Percentiles rank a stretch among this genome's conserved stretches.
These are phyloP conservation scores for Lachnellula occidentalis DNA, from an alignment of 2,329 filamentous ascomycete species.

Conservation along the genomic window DNA sequence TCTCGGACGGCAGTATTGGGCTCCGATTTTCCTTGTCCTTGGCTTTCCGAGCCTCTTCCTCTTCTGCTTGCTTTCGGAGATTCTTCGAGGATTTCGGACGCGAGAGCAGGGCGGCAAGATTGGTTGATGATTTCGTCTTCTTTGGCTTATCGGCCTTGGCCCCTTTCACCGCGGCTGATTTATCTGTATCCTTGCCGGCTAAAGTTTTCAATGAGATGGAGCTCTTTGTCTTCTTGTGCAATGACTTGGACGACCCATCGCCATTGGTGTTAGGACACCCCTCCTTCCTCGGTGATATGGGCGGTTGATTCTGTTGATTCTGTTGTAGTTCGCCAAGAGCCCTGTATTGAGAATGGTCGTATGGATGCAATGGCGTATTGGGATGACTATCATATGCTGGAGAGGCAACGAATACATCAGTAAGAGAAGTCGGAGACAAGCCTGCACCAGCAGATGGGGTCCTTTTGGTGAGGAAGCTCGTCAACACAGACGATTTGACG, in stretches of 20 bases:
- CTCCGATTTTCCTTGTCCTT: constrained; percentile 81
- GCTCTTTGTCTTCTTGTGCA: constrained; percentile 41
- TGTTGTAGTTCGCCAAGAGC: constrained; percentile 53
- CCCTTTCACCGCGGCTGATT: constrained; percentile 35
- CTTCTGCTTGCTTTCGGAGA: constrained; percentile 46
- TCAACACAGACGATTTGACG: constrained; percentile 30
- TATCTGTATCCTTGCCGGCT: constrained; percentile 33
- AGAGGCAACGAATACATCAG: constrained; percentile 17
- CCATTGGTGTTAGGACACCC: constrained; percentile 28
- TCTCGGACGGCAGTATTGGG: constrained; percentile 47
- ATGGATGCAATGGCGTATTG: constrained; percentile 33
- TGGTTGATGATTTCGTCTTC: constrained; percentile 79
- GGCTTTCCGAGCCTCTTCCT: constrained; percentile 44
- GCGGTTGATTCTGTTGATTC: constrained; percentile 42
- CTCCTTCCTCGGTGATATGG: constrained; percentile 38
- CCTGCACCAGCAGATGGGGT: constrained; percentile 25
- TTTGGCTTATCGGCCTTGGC: constrained; percentile 55
- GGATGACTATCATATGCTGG: constrained; percentile 17
- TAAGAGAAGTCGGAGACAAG: constrained; percentile 18
- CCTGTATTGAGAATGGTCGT: constrained; percentile 34
- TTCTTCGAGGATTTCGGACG: constrained; percentile 70
- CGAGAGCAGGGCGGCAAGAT: constrained; percentile 70
- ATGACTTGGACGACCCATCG: constrained; percentile 29
- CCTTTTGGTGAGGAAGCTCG: constrained; percentile 31
- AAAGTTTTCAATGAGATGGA: constrained; percentile 42